A percentile compares a stretch with the other conserved stretches of the same genome.
phyloP scores from a whole-genome alignment of 31 red algal genomes.

The Bonnemaisonia californica region DNA sequence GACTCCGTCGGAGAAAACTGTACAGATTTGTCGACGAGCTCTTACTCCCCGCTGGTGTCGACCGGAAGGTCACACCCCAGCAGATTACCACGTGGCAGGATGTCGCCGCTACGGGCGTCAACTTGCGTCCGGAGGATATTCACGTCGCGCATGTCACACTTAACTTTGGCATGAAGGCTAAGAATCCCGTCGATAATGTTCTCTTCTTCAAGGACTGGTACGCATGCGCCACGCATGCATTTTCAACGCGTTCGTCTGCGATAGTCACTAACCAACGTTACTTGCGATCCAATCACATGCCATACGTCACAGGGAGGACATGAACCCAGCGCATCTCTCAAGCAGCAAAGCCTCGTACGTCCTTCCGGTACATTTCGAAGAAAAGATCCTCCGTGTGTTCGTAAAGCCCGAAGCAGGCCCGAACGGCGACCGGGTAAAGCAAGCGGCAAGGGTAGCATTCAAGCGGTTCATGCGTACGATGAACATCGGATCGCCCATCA shows the following conservation, averaged over 20 bases:
- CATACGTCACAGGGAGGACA: slow-evolving; percentile 63
- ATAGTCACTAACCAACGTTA: too few species aligned
- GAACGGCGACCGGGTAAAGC: slow-evolving; percentile 35
- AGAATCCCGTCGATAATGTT: slow-evolving; percentile 86
- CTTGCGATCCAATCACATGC: too few species aligned
- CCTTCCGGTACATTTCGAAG: slow-evolving; percentile 71
- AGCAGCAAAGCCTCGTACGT: slow-evolving; percentile 68
- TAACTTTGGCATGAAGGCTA: slow-evolving; percentile 77
- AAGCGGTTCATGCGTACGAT: slow-evolving; percentile 36
- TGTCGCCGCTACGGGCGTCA: slow-evolving; percentile 51
- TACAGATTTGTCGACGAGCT: slow-evolving; percentile 93
- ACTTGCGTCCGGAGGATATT: slow-evolving; percentile 76
- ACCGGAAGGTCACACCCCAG: slow-evolving; percentile 29
- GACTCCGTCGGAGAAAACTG: slow-evolving; percentile 78
- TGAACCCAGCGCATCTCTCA: slow-evolving; percentile 53
- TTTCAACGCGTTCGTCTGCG: too few species aligned
- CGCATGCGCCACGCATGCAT: slow-evolving; percentile 8
- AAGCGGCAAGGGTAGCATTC: slow-evolving; percentile 63
- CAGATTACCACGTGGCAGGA: slow-evolving; percentile 79
- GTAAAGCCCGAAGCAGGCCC: slow-evolving; percentile 46
- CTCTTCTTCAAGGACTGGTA: slow-evolving; percentile 88
- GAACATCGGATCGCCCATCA: not conserved
- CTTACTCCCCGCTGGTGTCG: slow-evolving; percentile 60
- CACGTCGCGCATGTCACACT: slow-evolving; percentile 68
- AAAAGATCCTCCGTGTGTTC: slow-evolving; percentile 71